phyloP scores from a whole-genome alignment of 2,329 filamentous ascomycete species.

The Cladosporium sp. region DNA sequence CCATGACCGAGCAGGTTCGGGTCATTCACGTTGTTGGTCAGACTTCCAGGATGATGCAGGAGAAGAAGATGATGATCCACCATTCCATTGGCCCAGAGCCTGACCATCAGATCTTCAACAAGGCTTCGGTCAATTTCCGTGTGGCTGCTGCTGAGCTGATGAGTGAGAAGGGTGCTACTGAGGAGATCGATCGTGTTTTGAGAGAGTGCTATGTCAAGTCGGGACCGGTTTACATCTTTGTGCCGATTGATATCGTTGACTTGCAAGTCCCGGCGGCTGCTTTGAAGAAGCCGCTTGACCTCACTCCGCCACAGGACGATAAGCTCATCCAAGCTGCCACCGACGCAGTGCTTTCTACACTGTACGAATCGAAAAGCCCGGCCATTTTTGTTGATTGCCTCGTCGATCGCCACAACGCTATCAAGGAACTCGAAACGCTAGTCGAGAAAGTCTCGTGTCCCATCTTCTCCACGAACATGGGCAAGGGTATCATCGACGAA shows the following conservation, averaged over 20 bases:
- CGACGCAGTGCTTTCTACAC: slow-evolving; percentile 35
- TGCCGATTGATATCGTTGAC: slow-evolving; percentile 43
- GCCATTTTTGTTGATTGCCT: slow-evolving; percentile 43
- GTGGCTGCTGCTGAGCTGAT: slow-evolving; percentile 44
- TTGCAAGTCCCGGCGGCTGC: slow-evolving; percentile 40
- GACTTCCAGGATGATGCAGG: slow-evolving; percentile 44
- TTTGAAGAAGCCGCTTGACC: slow-evolving; percentile 41
- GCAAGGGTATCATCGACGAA: slow-evolving; percentile 47
- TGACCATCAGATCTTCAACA: slow-evolving; percentile 45
- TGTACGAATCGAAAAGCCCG: slow-evolving; percentile 40
- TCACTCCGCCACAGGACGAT: slow-evolving; percentile 34
- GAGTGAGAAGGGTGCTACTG: slow-evolving; percentile 41
- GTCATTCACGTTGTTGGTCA: slow-evolving; percentile 50
- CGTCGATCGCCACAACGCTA: slow-evolving; percentile 41
- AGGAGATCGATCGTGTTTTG: slow-evolving; percentile 47
- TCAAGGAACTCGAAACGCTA: slow-evolving; percentile 36
- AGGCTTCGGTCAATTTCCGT: slow-evolving; percentile 40
- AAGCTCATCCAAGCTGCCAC: slow-evolving; percentile 34
- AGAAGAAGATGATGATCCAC: slow-evolving; percentile 47
- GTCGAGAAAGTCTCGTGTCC: slow-evolving; percentile 40
- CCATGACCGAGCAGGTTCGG: slow-evolving; percentile 46
- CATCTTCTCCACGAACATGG: slow-evolving; percentile 43
- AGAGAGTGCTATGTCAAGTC: slow-evolving; percentile 45
- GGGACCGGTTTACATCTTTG: slow-evolving; percentile 47
- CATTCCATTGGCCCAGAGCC: slow-evolving; percentile 45